Conservation (phyloP, 2,329 filamentous ascomycete species). For the Claviceps capensis region DNA sequence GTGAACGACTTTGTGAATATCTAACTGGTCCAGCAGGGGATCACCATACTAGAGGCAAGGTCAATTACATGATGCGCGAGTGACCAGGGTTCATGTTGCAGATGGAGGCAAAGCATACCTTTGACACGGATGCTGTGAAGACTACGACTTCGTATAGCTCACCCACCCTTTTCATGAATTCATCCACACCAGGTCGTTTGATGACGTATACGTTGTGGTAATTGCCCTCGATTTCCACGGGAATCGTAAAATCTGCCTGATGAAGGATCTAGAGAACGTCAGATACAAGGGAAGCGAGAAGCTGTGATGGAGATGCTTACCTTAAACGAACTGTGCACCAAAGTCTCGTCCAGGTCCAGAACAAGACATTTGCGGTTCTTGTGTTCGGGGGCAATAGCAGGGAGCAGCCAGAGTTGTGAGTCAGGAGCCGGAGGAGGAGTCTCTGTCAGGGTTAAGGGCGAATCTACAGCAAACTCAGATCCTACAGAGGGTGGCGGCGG, state of each 20-base stretch:
- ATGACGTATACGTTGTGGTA: slow-evolving; percentile 99
- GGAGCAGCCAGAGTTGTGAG: slow-evolving; percentile 56
- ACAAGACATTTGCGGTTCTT: slow-evolving; percentile 88
- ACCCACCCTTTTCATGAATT: slow-evolving; percentile 97
- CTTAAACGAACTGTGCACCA: slow-evolving; percentile 99
- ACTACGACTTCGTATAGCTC: slow-evolving; percentile 98
- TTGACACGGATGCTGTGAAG: slow-evolving; percentile 95
- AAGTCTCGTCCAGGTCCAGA: slow-evolving; percentile 86
- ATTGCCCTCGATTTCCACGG: slow-evolving; percentile 96
- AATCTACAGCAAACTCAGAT: slow-evolving; percentile 27
- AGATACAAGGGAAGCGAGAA: slow-evolving; percentile 3
- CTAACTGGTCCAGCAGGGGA: slow-evolving; percentile 85
- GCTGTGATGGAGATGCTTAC: slow-evolving; percentile 19
- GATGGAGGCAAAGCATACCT: slow-evolving; percentile 39
- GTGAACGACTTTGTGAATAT: slow-evolving; percentile 94
- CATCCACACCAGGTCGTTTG: slow-evolving; percentile 94
- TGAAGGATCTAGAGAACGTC: slow-evolving; percentile 60
- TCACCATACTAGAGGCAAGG: slow-evolving; percentile 63
- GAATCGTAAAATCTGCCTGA: slow-evolving; percentile 97
- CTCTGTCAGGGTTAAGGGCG: slow-evolving; percentile 25
- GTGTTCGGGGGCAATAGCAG: slow-evolving; percentile 66
- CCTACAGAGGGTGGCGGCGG: slow-evolving; percentile 27
- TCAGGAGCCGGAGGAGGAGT: slow-evolving; percentile 28
- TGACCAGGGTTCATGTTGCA: slow-evolving; percentile 6
- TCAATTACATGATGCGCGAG: slow-evolving; percentile 5